These are phyloP conservation scores for Zymoseptoria pseudotritici DNA, from an alignment of 2,329 filamentous ascomycete species.

Conservation along the genomic window DNA sequence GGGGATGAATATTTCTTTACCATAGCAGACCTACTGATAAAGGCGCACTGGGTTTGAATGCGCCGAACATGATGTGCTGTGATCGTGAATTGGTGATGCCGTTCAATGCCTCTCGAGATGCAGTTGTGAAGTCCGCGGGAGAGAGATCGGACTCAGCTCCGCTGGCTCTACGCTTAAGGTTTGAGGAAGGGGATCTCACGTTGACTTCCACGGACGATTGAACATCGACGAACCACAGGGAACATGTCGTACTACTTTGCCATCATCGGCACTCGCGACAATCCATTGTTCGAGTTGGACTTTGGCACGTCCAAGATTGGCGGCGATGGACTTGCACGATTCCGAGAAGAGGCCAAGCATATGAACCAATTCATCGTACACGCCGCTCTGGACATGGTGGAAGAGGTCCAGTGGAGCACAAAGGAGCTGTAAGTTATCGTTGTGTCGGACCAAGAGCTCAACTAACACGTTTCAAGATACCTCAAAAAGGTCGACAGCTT, in stretches of 20 bases:
- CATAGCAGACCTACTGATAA: slow-evolving; percentile 77
- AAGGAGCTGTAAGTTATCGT: slow-evolving; percentile 61
- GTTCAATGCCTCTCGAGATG: neutral
- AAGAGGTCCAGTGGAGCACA: slow-evolving; percentile 90
- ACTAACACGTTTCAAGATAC: slow-evolving; percentile 55
- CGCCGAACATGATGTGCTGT: slow-evolving; percentile 62
- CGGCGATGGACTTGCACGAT: slow-evolving; percentile 85
- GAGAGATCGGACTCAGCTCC: slow-evolving; percentile 11
- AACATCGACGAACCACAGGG: neutral
- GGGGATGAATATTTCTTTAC: slow-evolving; percentile 38
- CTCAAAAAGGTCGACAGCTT: slow-evolving; percentile 96
- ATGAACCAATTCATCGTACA: slow-evolving; percentile 98
- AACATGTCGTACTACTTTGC: slow-evolving; percentile 97
- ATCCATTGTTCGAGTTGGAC: slow-evolving; percentile 91
- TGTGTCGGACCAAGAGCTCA: neutral
- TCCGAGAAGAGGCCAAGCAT: slow-evolving; percentile 79
- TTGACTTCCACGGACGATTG: neutral
- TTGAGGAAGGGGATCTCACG: neutral
- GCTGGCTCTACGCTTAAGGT: neutral
- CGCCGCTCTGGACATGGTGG: slow-evolving; percentile 85
- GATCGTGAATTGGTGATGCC: neutral
- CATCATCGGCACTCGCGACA: slow-evolving; percentile 91
- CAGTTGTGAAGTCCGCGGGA: slow-evolving; percentile 10
- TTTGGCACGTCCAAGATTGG: slow-evolving; percentile 95
- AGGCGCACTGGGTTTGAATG: slow-evolving; percentile 70